Conservation (phyloP, 1,284 basidiomycete genomes). For the Sutorius eximius region DNA sequence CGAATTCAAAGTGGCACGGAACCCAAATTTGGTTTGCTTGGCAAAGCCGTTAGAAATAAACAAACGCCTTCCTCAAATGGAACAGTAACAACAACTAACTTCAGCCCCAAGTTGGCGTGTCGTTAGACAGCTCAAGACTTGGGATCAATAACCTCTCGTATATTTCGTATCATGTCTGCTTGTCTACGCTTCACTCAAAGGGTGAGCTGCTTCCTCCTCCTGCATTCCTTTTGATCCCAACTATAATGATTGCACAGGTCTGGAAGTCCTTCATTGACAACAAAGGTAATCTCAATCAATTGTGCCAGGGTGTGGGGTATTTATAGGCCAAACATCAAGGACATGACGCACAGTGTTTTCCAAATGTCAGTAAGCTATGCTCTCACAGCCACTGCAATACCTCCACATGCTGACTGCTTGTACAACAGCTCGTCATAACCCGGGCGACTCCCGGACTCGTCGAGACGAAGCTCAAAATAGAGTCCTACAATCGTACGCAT, state of each 20-base stretch:
- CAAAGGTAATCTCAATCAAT: slow-evolving; percentile 47
- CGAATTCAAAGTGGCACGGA: slow-evolving; percentile 12
- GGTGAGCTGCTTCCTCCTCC: slow-evolving; percentile 35
- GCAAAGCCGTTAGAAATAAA: slow-evolving; percentile 32
- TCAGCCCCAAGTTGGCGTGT: neutral
- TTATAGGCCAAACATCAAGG: slow-evolving; percentile 42
- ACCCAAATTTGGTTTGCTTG: slow-evolving; percentile 22
- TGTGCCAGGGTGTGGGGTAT: neutral
- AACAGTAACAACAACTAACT: neutral
- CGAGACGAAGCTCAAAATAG: slow-evolving; percentile 66
- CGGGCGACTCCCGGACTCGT: slow-evolving; percentile 65
- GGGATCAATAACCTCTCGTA: neutral
- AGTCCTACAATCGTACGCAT: slow-evolving; percentile 66
- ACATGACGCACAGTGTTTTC: slow-evolving; percentile 76
- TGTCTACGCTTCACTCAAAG: slow-evolving; percentile 66
- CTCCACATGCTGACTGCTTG: neutral
- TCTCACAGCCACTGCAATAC: neutral
- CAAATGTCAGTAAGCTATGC: slow-evolving; percentile 51
- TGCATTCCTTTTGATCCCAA: neutral
- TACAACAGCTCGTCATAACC: slow-evolving; percentile 57
- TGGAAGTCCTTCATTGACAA: slow-evolving; percentile 79
- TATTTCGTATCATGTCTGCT: slow-evolving; percentile 47
- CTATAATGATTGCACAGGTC: slow-evolving; percentile 45
- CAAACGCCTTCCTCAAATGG: slow-evolving; percentile 23
- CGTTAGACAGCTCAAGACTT: neutral